Evolutionary conservation across 2,329 filamentous ascomycete species (phyloP), one percentile per base, ranked within the genome.

Genomic region (Phialophora chinensis): DNA sequence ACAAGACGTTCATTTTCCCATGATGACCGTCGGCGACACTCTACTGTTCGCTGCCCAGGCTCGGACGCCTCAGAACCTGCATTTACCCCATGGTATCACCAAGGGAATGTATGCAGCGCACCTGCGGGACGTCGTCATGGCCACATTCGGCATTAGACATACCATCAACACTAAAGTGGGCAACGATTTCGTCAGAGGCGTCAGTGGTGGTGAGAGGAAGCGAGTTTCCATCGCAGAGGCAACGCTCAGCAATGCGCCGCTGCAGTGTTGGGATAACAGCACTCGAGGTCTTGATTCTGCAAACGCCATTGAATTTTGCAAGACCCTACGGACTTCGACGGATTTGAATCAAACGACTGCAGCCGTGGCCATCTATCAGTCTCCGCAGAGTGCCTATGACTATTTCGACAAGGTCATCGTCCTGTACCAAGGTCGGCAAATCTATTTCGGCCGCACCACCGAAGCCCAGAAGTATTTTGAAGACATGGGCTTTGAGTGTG

Each of bases 1-100:
- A 77, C 89, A 91, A 47, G 92, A 96, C 75, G 88, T 90, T 3
- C 91, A 93, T 78, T 93, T 93, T 74, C 90, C 91, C 11, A 86
- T 88, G 79, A 79, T 95, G 72, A 89, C 86, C 1, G 91, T 94
- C 53, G 82, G 80, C 10, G 76, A 84, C 67, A 85, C 84, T 0
- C 81, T 86, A 3, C 80, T 83, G 54, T 87, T 87, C 70, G 86
- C 85, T 1, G 83, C 85, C 2, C 80, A 82, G 6, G 79, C 84
- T 2, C 79, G 85, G 20, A 84, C 83, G 8, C 84, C 85, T 5
- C 73, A 75, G 31, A 69, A 74, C 58, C 71, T 31, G 33, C 54
- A 76, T 77, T 88, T 79, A 56, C 65, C 79, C 20, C 74, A 59
- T 0, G 80, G 69, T 62, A 77, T 75, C 71, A 80, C 62, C 67